Evolutionary conservation across 371 early-diverging fungal genomes (phyloP).

Genomic region (Mortierella sp.): DNA sequence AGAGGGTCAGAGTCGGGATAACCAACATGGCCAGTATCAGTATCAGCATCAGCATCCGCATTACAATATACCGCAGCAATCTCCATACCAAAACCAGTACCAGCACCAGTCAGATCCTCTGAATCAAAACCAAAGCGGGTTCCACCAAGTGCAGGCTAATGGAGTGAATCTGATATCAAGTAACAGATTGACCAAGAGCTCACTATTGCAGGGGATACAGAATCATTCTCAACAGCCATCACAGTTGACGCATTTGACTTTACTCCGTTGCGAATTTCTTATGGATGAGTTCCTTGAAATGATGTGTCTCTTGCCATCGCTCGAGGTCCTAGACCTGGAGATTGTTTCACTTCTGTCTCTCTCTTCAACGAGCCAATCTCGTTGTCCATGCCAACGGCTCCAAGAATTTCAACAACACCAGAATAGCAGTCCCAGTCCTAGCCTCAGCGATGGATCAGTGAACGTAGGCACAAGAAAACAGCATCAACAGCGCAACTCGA

Average conservation of each 20-base stretch:
- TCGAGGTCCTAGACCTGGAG: constrained; percentile 31
- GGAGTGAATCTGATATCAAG: neutral
- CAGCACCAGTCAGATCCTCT: neutral
- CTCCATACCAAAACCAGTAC: neutral
- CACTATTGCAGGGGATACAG: constrained; percentile 32
- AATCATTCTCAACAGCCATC: constrained; percentile 5
- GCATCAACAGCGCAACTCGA: neutral
- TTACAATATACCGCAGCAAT: neutral
- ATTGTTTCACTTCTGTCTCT: constrained; percentile 15
- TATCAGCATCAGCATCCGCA: neutral
- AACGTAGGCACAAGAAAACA: neutral
- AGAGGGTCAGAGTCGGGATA: neutral
- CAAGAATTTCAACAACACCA: neutral
- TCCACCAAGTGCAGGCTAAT: neutral
- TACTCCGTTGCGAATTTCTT: constrained; percentile 25
- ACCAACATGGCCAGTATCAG: neutral
- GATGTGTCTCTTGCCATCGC: constrained; percentile 26
- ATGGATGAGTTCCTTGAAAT: constrained; percentile 33
- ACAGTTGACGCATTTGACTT: constrained; percentile 27
- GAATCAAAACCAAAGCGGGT: neutral
- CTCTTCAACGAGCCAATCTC: neutral
- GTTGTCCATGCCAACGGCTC: neutral
- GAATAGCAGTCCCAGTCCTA: neutral
- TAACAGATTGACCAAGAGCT: constrained; percentile 14
- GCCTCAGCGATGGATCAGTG: neutral